Conservation (phyloP, 192 early-diverging fungal genomes). For the Chytriomyces confervae region DNA sequence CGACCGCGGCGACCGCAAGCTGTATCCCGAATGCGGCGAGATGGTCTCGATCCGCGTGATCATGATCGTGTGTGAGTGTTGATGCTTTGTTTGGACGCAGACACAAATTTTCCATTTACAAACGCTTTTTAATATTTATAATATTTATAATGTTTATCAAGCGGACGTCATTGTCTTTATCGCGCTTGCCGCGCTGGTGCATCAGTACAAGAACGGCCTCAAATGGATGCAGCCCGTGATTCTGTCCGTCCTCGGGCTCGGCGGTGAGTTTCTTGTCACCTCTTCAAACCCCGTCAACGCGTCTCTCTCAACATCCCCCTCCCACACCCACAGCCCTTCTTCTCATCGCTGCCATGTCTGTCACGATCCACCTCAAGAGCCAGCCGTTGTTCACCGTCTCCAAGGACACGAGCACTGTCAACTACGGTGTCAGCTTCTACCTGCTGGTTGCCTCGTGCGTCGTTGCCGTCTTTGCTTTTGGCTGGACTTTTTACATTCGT, state of each 20-base stretch:
- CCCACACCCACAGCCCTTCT: background rate
- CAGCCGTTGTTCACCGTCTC: background rate
- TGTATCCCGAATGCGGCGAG: background rate
- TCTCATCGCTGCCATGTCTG: background rate
- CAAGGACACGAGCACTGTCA: background rate
- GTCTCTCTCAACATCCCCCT: background rate
- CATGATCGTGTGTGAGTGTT: background rate
- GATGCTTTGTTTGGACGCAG: background rate
- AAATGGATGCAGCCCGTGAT: background rate
- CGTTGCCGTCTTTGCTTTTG: background rate
- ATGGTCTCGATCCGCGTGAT: background rate
- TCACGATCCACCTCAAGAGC: conserved; percentile 4
- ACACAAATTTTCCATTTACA: background rate
- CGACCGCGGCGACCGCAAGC: background rate
- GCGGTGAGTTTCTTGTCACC: background rate
- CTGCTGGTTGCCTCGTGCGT: background rate
- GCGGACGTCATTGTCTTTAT: conserved; percentile 7
- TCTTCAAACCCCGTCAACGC: background rate
- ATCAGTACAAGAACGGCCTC: background rate
- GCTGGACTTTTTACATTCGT: background rate
- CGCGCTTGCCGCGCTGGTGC: background rate
- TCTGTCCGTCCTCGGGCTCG: background rate
- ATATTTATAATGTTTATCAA: background rate
- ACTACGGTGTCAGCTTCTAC: background rate
- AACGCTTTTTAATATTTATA: background rate